Evolutionary conservation across 805 yeast species (phyloP).

Genomic region (Metschnikowia bowlesiae): DNA sequence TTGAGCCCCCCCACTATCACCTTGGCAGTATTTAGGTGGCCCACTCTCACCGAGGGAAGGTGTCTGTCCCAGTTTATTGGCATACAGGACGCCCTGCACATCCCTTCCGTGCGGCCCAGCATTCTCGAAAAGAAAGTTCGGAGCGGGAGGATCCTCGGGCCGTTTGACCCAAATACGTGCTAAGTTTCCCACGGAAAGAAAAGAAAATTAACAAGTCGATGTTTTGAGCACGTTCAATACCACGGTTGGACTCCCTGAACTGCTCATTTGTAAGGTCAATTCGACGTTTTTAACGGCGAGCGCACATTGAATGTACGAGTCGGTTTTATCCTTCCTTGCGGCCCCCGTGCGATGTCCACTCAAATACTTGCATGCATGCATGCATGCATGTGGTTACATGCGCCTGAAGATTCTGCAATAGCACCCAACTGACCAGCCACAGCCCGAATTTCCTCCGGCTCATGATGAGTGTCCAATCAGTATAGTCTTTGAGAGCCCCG

Average conservation of each 20-base stretch:
- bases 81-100: neutral
- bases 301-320: neutral
- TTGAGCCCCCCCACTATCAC: too few species aligned
- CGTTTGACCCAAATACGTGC: neutral
- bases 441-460: neutral
- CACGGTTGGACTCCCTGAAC: too few species aligned
- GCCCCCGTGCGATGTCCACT: neutral
- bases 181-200: neutral
- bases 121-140: neutral
- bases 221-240: neutral
- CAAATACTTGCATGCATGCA: neutral
- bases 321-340: neutral
- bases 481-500: too few species aligned
- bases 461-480: neutral
- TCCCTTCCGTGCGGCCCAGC: neutral
- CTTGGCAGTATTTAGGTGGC: neutral
- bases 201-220: too few species aligned
- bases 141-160: neutral
- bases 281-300: neutral
- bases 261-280: neutral
- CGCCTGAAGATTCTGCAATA: neutral
- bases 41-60: neutral
- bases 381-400: neutral
- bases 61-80: neutral
- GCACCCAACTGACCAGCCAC: neutral